Base-by-base conservation (phyloP, 306 rosid species). In the Gastrolobium villosum region DNA sequence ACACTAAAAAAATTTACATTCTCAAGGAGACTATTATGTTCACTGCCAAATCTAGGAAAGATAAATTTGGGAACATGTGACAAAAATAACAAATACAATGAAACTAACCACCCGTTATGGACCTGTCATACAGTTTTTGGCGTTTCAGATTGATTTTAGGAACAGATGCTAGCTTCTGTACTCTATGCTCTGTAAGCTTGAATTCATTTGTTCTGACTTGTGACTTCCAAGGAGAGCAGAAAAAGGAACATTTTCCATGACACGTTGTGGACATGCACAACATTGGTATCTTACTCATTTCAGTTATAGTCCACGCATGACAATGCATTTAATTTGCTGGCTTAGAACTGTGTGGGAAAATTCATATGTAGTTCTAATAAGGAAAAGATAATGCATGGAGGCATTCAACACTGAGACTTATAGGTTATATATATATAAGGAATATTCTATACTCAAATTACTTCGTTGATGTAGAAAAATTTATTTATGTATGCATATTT, bases 221-320 rank as follows among this genome's bases (percentile, higher is more conserved):
- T 67, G 54, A 67, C 73, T 48, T 68, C 61, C 49, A 60, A 5
- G 15, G 5, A 7, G 5, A 7, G 5, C 48, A 3, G 55, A 60
- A 74, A 4, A 20, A 11, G 7, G 2, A 31, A 60, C 2, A 46
- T 14, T n/a, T 59, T 74, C 11, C n/a, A 49, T 64, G 64, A 62
- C 80, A 75, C 80, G 72, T 62, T 75, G 63, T 36, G 45, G 63
- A 49, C 80, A 75, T 75, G 80, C 80, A 75, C 52, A 53, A 54
- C 37, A 48, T 36, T 30, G 6, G n/a, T 39, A 10, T 5, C 57
- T 10, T 66, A 2, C 55, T 43, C 13, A 20, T 43, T 7, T 56
- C 14, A 9, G n/a, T 30, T 56, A 65, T 30, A 69, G 61, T 57
- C 74, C 8, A n/a, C 49, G 61, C 60, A 69, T 69, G 75, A 2